These are phyloP conservation scores for Trebouxia sp. DNA, from an alignment of 139 green algal species.

Conservation along the genomic window DNA sequence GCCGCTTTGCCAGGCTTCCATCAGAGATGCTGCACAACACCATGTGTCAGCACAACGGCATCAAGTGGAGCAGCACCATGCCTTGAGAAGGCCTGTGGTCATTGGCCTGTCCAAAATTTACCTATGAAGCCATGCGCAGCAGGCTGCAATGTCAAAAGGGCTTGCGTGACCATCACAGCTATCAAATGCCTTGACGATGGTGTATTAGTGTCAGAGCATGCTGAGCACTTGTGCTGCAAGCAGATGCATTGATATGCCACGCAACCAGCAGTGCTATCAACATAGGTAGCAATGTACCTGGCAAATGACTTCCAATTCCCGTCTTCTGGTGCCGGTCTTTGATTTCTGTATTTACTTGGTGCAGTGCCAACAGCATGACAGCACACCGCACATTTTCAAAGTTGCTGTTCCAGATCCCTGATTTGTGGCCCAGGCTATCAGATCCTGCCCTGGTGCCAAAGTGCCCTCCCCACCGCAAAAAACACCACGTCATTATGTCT, in stretches of 20 bases:
- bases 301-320: not conserved
- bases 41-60: not conserved
- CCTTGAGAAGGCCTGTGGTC: too few relatives aligned
- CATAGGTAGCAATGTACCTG: not conserved
- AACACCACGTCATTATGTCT: not conserved
- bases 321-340: not conserved
- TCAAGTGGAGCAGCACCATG: too few relatives aligned
- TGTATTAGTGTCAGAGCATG: too few relatives aligned
- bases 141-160: too few relatives aligned
- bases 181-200: too few relatives aligned
- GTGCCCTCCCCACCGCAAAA: not conserved
- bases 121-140: too few relatives aligned
- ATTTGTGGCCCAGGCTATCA: not conserved
- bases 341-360: not conserved
- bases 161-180: too few relatives aligned
- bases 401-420: not conserved
- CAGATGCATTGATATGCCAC: too few relatives aligned
- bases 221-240: too few relatives aligned
- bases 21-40: not conserved
- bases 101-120: too few relatives aligned
- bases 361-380: not conserved
- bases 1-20: not conserved
- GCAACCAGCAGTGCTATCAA: too few relatives aligned
- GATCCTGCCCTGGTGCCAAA: not conserved
- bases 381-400: conserved; percentile 2